Percentiles rank a stretch among this genome's conserved stretches.
Conservation (phyloP, 768 basidiomycete species). For the Coprinopsis strossmayeri region DNA sequence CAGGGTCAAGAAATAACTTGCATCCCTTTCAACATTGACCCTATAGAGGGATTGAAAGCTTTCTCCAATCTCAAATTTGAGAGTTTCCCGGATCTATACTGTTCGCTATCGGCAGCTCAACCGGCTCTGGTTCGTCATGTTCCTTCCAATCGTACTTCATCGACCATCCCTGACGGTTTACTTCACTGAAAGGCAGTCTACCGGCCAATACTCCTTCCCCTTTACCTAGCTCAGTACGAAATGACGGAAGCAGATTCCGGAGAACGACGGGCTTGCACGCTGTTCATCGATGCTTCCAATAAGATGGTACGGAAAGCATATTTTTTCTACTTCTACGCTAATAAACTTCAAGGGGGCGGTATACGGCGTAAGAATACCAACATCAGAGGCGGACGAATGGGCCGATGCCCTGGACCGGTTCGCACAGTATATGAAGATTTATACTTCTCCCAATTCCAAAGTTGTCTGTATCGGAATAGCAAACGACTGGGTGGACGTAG, state of each 20-base stretch:
- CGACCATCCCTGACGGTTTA: no score
- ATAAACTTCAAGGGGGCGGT: conserved; percentile 5
- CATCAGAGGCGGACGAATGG: neutral
- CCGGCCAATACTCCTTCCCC: conserved; percentile 60
- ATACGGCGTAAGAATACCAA: conserved; percentile 2
- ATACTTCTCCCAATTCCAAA: neutral
- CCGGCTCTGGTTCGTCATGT: conserved; percentile 35
- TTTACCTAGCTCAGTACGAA: conserved; percentile 53
- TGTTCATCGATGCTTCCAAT: conserved; percentile 13
- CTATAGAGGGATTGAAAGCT: conserved; percentile 41
- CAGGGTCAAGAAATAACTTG: conserved; percentile 45
- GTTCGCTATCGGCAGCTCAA: conserved; percentile 38
- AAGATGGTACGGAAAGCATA: conserved; percentile 8
- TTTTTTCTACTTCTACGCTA: neutral
- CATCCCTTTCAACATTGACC: conserved; percentile 49
- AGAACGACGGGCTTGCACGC: conserved; percentile 2
- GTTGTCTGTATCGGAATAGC: conserved; percentile 6
- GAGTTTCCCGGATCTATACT: conserved; percentile 30
- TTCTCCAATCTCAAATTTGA: conserved; percentile 29
- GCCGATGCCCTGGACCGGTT: neutral
- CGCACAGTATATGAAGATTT: neutral
- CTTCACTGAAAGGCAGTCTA: conserved; percentile 29
- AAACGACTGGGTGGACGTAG: conserved; percentile 12
- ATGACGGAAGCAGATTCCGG: conserved; percentile 3
- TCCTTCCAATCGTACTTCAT: no score